A percentile compares a stretch with the other conserved stretches of the same genome.
Conservation (phyloP, 1,284 basidiomycete genomes). For the Cutaneotrichosporon daszewskae region DNA sequence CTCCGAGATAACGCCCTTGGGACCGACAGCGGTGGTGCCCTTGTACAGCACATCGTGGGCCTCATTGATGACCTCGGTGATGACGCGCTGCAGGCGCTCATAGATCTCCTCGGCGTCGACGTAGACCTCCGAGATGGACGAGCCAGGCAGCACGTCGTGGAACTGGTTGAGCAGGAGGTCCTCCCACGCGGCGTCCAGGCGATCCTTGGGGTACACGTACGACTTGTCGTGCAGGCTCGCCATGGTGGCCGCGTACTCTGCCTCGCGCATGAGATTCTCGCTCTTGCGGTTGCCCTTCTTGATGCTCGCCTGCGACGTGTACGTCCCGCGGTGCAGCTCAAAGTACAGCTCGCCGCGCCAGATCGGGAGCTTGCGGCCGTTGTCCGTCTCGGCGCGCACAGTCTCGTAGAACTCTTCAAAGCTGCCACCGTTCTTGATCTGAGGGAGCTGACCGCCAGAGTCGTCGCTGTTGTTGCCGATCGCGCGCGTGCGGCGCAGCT, state of each 20-base stretch:
- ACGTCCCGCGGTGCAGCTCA: slow-evolving; percentile 70
- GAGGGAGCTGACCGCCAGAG: slow-evolving; percentile 60
- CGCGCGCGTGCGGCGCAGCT: slow-evolving; percentile 83
- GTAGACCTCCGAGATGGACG: slow-evolving; percentile 73
- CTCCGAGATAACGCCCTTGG: slow-evolving; percentile 4
- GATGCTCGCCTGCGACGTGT: slow-evolving; percentile 86
- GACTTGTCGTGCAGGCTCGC: slow-evolving; percentile 64
- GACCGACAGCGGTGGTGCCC: slow-evolving; percentile 46
- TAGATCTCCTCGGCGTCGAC: slow-evolving; percentile 85
- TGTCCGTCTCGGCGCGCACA: slow-evolving; percentile 62
- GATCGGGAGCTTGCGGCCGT: slow-evolving; percentile 71
- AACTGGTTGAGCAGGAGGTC: slow-evolving; percentile 87
- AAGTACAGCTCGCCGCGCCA: slow-evolving; percentile 91
- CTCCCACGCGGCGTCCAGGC: slow-evolving; percentile 84
- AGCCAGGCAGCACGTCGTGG: slow-evolving; percentile 88
- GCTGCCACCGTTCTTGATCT: slow-evolving; percentile 75
- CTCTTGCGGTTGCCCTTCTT: slow-evolving; percentile 94
- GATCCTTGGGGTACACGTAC: slow-evolving; percentile 64
- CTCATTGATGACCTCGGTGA: slow-evolving; percentile 65
- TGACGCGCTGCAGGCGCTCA: slow-evolving; percentile 65
- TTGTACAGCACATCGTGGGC: slow-evolving; percentile 69
- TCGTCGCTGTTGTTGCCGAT: slow-evolving; percentile 61
- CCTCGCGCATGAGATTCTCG: slow-evolving; percentile 81
- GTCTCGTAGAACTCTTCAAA: slow-evolving; percentile 84
- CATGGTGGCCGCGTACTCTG: slow-evolving; percentile 76